Percentiles rank a stretch among this genome's conserved stretches.
phyloP scores from a whole-genome alignment of 371 early-diverging fungal species.

The Mortierella sp. region DNA sequence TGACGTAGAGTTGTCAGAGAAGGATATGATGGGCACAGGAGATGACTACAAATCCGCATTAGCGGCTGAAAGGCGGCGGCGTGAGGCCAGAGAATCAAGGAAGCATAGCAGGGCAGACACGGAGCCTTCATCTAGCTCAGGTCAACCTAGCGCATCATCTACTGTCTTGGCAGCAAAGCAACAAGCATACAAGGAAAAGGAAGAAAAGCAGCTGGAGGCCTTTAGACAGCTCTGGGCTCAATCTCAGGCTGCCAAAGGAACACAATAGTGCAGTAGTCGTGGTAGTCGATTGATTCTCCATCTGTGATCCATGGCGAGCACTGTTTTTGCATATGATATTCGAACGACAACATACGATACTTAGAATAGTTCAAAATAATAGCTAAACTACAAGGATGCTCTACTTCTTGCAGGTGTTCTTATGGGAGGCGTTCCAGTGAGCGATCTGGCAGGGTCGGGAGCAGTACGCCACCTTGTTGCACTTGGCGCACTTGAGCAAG shows the following conservation, averaged over 20 bases:
- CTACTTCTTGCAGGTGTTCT: slow-evolving; percentile 61
- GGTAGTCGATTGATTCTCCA: not conserved
- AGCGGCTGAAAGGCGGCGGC: slow-evolving; percentile 59
- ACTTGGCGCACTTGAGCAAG: slow-evolving; percentile 68
- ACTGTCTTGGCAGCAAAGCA: slow-evolving; percentile 35
- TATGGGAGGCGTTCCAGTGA: slow-evolving; percentile 66
- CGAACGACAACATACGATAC: no score
- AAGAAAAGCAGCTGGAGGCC: slow-evolving; percentile 56
- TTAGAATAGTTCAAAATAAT: not conserved
- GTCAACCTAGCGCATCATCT: slow-evolving; percentile 4
- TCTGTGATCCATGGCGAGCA: not conserved
- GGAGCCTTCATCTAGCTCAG: not conserved
- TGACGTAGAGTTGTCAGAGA: slow-evolving; percentile 79
- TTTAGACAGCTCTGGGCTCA: slow-evolving; percentile 56
- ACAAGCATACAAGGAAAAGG: slow-evolving; percentile 57
- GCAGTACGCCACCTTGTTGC: slow-evolving; percentile 72
- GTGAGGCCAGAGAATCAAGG: slow-evolving; percentile 61
- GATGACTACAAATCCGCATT: slow-evolving; percentile 67
- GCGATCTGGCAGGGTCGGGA: slow-evolving; percentile 69
- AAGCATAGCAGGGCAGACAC: slow-evolving; percentile 20
- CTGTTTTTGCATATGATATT: not conserved
- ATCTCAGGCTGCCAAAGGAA: slow-evolving; percentile 42
- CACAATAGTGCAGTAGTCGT: not conserved
- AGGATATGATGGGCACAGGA: slow-evolving; percentile 72
- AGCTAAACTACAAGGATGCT: not conserved